Percentiles rank a stretch among this genome's conserved stretches.
Conservation (phyloP, 257 asterid genomes). For the Solanum etuberosum region DNA sequence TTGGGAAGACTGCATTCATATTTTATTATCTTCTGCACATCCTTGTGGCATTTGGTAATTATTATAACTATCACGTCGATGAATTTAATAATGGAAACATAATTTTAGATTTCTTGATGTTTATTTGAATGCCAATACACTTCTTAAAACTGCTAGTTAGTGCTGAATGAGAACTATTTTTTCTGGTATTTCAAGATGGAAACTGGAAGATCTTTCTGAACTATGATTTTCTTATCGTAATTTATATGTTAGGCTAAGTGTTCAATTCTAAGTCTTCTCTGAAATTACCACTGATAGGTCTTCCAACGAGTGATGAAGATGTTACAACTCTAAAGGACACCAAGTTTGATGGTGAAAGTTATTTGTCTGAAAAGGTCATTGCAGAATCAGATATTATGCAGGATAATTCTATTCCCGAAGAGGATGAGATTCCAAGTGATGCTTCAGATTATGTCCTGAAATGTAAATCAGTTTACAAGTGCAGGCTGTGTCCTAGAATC, state of each 20-base stretch:
- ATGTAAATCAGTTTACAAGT: conserved; percentile 83
- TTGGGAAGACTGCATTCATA: background rate
- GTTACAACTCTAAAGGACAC: conserved; percentile 15
- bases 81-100: background rate
- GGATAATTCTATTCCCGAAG: conserved; percentile 16
- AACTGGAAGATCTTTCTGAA: background rate
- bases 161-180: background rate
- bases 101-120: background rate
- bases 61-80: background rate
- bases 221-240: background rate
- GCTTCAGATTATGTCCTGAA: conserved; percentile 40
- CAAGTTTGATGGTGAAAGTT: conserved; percentile 19
- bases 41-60: background rate
- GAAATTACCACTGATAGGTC: conserved; percentile 32
- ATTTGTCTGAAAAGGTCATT: conserved; percentile 14
- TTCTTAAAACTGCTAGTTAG: background rate
- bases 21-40: background rate
- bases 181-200: background rate
- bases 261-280: background rate
- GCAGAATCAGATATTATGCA: conserved; percentile 10
- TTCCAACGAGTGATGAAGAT: conserved; percentile 70
- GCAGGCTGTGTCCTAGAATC: conserved; percentile 82
- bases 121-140: background rate
- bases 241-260: background rate
- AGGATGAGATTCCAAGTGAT: conserved; percentile 21